These are phyloP conservation scores for Colletotrichum neosansevieriae DNA, from an alignment of 2,329 filamentous ascomycete genomes.

Conservation along the genomic window DNA sequence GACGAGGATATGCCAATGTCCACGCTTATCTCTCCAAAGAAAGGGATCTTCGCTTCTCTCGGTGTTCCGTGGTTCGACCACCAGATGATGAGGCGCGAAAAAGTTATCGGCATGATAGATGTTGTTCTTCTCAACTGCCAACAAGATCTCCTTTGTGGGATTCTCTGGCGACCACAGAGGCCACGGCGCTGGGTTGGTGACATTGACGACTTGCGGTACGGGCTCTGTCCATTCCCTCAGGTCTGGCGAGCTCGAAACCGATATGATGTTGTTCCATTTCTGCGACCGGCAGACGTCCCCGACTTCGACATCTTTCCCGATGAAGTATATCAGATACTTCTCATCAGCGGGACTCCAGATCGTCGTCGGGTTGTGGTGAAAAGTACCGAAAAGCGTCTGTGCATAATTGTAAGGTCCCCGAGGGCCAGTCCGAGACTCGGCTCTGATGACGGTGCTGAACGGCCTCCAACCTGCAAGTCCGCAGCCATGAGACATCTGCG, in stretches of 20 bases:
- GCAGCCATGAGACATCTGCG: constrained; percentile 59
- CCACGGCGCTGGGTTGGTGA: constrained; percentile 58
- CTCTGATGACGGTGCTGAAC: constrained; percentile 58
- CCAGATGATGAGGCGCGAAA: constrained; percentile 48
- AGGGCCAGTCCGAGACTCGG: constrained; percentile 57
- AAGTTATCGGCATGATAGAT: constrained; percentile 49
- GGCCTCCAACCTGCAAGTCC: constrained; percentile 61
- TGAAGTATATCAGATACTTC: constrained; percentile 59
- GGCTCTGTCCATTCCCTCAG: constrained; percentile 26
- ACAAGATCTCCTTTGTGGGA: constrained; percentile 46
- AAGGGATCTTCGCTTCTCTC: constrained; percentile 48
- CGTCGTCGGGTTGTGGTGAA: constrained; percentile 60
- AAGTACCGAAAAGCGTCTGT: constrained; percentile 54
- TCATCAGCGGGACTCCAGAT: constrained; percentile 58
- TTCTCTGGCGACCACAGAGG: constrained; percentile 49
- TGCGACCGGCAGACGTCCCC: constrained; percentile 31
- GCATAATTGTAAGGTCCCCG: constrained; percentile 58
- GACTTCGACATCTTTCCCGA: constrained; percentile 50
- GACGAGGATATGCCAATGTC: constrained; percentile 49
- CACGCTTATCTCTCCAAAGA: constrained; percentile 50
- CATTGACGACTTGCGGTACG: constrained; percentile 34
- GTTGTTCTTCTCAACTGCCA: constrained; percentile 51
- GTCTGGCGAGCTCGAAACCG: constrained; percentile 41
- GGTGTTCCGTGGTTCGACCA: constrained; percentile 33
- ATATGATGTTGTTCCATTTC: constrained; percentile 44